These are phyloP conservation scores for Sporothrix dimorphospora DNA, from an alignment of 2,329 filamentous ascomycete genomes.

Conservation along the genomic window DNA sequence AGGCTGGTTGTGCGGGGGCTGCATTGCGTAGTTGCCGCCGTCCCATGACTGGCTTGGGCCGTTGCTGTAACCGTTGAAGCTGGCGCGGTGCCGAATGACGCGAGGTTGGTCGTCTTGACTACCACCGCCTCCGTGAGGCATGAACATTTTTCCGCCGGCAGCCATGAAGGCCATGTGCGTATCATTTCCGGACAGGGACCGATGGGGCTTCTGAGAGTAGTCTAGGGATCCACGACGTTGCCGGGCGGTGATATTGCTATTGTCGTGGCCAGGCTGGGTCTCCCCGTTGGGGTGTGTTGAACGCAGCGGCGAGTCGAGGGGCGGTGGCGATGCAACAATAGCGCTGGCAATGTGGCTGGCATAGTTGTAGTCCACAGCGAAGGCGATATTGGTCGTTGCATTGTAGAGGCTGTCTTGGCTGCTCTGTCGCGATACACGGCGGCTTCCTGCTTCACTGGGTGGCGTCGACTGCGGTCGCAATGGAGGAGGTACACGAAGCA, in stretches of 20 bases:
- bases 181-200: constrained; percentile 9
- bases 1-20: background rate
- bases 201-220: background rate
- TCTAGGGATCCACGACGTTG: constrained; percentile 36
- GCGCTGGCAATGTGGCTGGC: background rate
- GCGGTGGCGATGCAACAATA: constrained; percentile 23
- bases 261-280: constrained; percentile 37
- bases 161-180: background rate
- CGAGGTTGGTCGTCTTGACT: constrained; percentile 22
- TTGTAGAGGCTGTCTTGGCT: constrained; percentile 41
- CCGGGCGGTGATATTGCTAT: constrained; percentile 26
- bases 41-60: constrained; percentile 33
- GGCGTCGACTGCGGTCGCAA: constrained; percentile 45
- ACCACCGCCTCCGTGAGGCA: background rate
- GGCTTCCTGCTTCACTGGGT: constrained; percentile 29
- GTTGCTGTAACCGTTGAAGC: constrained; percentile 40
- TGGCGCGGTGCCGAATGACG: constrained; percentile 42
- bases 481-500: constrained; percentile 42
- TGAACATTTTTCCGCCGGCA: background rate
- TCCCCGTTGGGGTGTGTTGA: constrained; percentile 37
- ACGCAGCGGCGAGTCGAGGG: background rate
- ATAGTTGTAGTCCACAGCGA: background rate
- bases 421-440: constrained; percentile 37
- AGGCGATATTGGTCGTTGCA: background rate
- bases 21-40: constrained; percentile 28